These are phyloP conservation scores for Abrus pulchellus DNA, from an alignment of 306 rosid species.

Conservation along the genomic window DNA sequence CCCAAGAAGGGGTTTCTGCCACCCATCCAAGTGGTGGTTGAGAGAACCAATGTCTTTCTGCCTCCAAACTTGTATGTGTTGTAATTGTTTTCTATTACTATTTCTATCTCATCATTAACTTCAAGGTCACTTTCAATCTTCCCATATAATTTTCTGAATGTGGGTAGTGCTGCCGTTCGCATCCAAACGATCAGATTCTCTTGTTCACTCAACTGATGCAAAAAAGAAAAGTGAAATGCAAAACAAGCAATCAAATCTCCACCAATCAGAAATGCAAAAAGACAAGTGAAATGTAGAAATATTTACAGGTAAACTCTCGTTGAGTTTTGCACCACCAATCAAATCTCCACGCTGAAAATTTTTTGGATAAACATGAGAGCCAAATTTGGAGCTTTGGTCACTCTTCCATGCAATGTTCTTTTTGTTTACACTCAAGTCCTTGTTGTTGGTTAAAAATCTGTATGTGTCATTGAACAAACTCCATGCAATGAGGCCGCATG, in stretches of 20 bases:
- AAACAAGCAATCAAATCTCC: no score
- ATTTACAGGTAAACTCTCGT: constrained; percentile 73
- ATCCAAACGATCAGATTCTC: constrained; percentile 97
- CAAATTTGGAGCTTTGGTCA: constrained; percentile 69
- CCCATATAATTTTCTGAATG: constrained; percentile 90
- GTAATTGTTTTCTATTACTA: constrained; percentile 75
- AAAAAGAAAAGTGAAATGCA: background rate
- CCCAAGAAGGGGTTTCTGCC: constrained; percentile 87
- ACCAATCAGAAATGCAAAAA: background rate
- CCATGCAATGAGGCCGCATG: constrained; percentile 96
- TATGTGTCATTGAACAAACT: constrained; percentile 91
- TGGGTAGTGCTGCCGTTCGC: constrained; percentile 86
- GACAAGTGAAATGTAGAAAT: constrained; percentile 23
- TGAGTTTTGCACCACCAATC: constrained; percentile 82
- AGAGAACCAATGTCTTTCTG: constrained; percentile 73
- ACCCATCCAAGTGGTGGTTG: constrained; percentile 87
- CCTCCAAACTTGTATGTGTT: constrained; percentile 86
- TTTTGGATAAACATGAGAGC: constrained; percentile 75
- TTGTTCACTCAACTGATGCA: constrained; percentile 78
- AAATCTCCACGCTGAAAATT: constrained; percentile 66
- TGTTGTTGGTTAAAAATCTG: constrained; percentile 64
- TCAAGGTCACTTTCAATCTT: constrained; percentile 78
- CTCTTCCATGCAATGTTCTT: constrained; percentile 84
- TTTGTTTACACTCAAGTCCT: constrained; percentile 62
- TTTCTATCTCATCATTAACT: constrained; percentile 62